A percentile compares a stretch with the other conserved stretches of the same genome.
phyloP scores from a whole-genome alignment of 345 rosid genomes.

The Alliaria petiolata region DNA sequence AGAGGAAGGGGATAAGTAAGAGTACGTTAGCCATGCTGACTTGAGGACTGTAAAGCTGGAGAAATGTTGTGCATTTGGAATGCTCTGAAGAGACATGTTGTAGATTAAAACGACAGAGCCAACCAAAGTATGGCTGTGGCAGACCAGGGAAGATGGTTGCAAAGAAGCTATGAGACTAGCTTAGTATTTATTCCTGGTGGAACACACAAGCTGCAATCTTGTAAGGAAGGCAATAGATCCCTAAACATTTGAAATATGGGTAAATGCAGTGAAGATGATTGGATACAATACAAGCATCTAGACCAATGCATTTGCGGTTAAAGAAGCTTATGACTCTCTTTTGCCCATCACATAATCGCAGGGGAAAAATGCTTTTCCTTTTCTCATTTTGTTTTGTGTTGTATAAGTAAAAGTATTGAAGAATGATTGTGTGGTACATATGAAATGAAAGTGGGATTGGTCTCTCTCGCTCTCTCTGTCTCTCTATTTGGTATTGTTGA shows the following conservation, averaged over 20 bases:
- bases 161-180: neutral
- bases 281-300: no score
- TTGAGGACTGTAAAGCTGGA: neutral
- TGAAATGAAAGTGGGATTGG: no score
- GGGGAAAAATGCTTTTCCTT: no score
- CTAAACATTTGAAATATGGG: no score
- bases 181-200: neutral
- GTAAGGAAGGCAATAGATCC: neutral
- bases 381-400: no score
- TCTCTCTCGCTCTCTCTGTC: no score
- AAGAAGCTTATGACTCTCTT: no score
- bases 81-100: constrained; percentile 14
- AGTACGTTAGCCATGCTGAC: neutral
- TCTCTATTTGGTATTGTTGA: neutral
- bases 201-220: constrained; percentile 1
- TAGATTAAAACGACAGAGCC: neutral
- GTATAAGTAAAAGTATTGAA: no score
- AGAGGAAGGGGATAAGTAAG: constrained; percentile 2
- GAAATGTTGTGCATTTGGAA: neutral
- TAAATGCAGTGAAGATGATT: no score
- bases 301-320: no score
- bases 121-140: constrained; percentile 1
- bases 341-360: no score
- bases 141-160: neutral
- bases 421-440: no score